These are phyloP conservation scores for Ehretia macrophylla DNA, from an alignment of 257 asterid genomes.

Conservation along the genomic window DNA sequence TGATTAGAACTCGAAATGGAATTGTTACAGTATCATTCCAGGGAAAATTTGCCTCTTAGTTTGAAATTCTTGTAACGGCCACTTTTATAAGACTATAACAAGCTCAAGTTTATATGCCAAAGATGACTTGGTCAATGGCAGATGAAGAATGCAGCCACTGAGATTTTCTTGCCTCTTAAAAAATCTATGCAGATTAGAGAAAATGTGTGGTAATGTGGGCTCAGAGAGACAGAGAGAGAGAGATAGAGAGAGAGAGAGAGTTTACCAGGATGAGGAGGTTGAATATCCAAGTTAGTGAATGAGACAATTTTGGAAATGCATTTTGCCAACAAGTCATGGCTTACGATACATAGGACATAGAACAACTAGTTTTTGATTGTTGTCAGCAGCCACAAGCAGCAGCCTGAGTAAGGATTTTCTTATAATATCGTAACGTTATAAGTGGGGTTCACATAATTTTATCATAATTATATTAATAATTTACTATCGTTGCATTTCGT, in stretches of 20 bases:
- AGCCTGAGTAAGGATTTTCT: too few species aligned
- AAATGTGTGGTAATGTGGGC: not conserved
- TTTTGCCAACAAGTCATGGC: too few species aligned
- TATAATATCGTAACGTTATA: too few species aligned
- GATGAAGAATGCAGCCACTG: not conserved
- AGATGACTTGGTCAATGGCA: not conserved
- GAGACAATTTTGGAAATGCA: not conserved
- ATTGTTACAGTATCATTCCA: too few species aligned
- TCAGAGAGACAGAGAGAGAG: not conserved
- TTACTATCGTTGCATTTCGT: too few species aligned
- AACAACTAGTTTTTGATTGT: not conserved
- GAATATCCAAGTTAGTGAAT: not conserved
- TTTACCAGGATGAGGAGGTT: not conserved
- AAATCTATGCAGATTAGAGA: not conserved
- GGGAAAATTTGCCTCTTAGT: too few species aligned
- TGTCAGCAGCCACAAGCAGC: constrained; percentile 1
- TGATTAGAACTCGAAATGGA: too few species aligned
- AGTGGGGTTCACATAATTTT: too few species aligned
- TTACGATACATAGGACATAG: not conserved
- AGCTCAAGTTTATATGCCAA: not conserved
- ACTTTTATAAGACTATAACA: not conserved
- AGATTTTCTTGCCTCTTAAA: not conserved
- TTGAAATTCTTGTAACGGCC: too few species aligned
- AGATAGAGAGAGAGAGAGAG: not conserved
- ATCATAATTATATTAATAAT: too few species aligned